Percentiles rank a stretch among this genome's conserved stretches.
These are phyloP conservation scores for Penicillium sp. DNA, from an alignment of 2,329 filamentous ascomycete species.

Conservation along the genomic window DNA sequence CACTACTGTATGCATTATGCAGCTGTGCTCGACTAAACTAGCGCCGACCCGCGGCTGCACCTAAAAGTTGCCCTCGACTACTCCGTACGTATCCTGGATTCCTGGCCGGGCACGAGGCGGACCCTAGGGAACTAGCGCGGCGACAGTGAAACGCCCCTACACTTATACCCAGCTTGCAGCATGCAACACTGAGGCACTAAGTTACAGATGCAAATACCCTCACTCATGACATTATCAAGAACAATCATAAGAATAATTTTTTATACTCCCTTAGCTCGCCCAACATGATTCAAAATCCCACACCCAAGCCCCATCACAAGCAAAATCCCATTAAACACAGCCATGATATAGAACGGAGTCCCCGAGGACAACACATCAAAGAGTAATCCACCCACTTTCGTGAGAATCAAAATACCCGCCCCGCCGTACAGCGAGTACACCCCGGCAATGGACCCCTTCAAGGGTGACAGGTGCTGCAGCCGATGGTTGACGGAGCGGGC, in stretches of 20 bases:
- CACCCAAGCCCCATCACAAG: conserved; percentile 52
- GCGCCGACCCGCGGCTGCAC: not conserved
- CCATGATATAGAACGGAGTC: conserved; percentile 94
- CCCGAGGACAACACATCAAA: conserved; percentile 78
- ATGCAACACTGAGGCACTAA: too few relatives aligned
- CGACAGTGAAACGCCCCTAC: not conserved
- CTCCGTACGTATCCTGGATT: too few relatives aligned
- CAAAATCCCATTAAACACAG: conserved; percentile 78
- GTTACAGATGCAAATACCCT: not conserved
- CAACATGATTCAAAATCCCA: conserved; percentile 34
- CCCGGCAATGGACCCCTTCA: conserved; percentile 94
- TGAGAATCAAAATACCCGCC: conserved; percentile 85
- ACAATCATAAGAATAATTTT: conserved; percentile 7
- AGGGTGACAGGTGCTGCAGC: conserved; percentile 53
- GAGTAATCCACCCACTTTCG: conserved; percentile 84
- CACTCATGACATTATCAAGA: not conserved
- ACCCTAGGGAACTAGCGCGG: not conserved
- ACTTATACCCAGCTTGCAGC: too few relatives aligned
- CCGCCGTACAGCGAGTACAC: conserved; percentile 93
- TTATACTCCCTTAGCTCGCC: conserved; percentile 16
- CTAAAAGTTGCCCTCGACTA: not conserved
- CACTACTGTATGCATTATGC: not conserved
- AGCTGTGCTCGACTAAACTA: conserved; percentile 4
- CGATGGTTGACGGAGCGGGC: conserved; percentile 29
- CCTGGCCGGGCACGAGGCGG: not conserved